Percentiles rank a stretch among this genome's conserved stretches.
phyloP scores from a whole-genome alignment of 2,329 filamentous ascomycete species.

The Cordyceps cateniannulata region DNA sequence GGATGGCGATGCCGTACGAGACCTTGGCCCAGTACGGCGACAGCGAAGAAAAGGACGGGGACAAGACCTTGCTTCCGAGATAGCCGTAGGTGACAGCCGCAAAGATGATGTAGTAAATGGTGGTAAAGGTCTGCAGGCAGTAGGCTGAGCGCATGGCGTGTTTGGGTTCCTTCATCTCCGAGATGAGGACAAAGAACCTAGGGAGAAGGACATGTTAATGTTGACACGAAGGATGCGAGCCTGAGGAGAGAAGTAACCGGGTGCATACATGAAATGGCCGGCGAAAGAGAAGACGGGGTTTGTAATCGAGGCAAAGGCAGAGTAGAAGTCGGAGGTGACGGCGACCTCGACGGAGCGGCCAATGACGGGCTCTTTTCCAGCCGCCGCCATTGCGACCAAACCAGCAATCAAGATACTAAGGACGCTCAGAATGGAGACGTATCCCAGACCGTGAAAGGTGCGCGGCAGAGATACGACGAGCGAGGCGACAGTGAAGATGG shows the following conservation, averaged over 20 bases:
- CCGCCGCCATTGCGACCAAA: conserved; percentile 44
- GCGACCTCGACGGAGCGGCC: conserved; percentile 31
- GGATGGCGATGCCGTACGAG: conserved; percentile 43
- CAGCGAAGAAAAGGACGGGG: conserved; percentile 42
- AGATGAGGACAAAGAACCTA: conserved; percentile 44
- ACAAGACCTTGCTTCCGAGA: conserved; percentile 37
- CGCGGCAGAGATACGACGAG: conserved; percentile 41
- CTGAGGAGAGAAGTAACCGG: neutral
- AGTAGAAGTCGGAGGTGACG: conserved; percentile 24
- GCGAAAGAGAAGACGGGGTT: conserved; percentile 48
- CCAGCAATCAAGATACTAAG: conserved; percentile 43
- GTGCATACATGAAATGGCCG: conserved; percentile 39
- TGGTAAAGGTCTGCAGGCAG: conserved; percentile 42
- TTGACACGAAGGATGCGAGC: neutral
- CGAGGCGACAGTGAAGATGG: conserved; percentile 42
- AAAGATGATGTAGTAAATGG: conserved; percentile 44
- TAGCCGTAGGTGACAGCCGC: conserved; percentile 45
- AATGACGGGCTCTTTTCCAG: conserved; percentile 34
- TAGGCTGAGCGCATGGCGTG: conserved; percentile 47
- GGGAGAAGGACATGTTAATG: neutral
- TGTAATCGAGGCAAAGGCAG: conserved; percentile 27
- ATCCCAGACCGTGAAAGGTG: conserved; percentile 42
- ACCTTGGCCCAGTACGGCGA: conserved; percentile 40
- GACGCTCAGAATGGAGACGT: conserved; percentile 37
- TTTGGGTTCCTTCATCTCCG: conserved; percentile 44